Percentiles rank a stretch among this genome's conserved stretches.
These are phyloP conservation scores for Cucumis cinereus DNA, from an alignment of 306 rosid genomes.

Conservation along the genomic window DNA sequence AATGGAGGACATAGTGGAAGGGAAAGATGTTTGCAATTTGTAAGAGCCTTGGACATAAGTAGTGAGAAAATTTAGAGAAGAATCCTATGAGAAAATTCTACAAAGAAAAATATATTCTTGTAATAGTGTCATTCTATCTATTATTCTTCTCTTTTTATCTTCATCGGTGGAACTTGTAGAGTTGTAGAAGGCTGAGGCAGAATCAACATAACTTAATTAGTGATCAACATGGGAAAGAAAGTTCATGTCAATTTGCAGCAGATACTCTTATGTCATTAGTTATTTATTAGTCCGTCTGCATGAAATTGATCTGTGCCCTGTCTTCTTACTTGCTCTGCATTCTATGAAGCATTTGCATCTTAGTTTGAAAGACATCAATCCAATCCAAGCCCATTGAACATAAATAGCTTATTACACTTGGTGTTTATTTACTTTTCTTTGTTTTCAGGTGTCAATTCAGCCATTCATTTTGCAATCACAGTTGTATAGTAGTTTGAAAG, in stretches of 20 bases:
- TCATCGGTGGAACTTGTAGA: not conserved
- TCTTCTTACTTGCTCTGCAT: not conserved
- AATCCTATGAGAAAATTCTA: not conserved
- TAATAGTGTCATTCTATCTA: not conserved
- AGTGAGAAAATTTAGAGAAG: not conserved
- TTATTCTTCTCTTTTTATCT: not conserved
- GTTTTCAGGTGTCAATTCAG: slow-evolving; percentile 49
- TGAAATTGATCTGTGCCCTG: not conserved
- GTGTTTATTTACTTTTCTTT: slow-evolving; percentile 11
- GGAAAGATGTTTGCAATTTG: not conserved
- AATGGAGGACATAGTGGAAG: not conserved
- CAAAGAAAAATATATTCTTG: not conserved
- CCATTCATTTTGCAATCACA: slow-evolving; percentile 81
- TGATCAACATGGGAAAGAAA: not conserved
- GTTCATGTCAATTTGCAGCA: not conserved
- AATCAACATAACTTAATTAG: not conserved
- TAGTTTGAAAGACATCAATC: not conserved
- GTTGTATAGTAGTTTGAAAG: slow-evolving; percentile 77
- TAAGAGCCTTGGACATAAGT: not conserved
- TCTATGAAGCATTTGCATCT: not conserved
- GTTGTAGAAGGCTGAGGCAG: not conserved
- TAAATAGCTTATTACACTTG: not conserved
- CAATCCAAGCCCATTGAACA: not conserved
- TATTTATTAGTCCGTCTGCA: not conserved
- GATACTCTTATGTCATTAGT: not conserved